Evolutionary conservation across 2,329 filamentous ascomycete species (phyloP), one percentile per base, ranked within the genome.

Genomic region (Xenoacremonium recifei): DNA sequence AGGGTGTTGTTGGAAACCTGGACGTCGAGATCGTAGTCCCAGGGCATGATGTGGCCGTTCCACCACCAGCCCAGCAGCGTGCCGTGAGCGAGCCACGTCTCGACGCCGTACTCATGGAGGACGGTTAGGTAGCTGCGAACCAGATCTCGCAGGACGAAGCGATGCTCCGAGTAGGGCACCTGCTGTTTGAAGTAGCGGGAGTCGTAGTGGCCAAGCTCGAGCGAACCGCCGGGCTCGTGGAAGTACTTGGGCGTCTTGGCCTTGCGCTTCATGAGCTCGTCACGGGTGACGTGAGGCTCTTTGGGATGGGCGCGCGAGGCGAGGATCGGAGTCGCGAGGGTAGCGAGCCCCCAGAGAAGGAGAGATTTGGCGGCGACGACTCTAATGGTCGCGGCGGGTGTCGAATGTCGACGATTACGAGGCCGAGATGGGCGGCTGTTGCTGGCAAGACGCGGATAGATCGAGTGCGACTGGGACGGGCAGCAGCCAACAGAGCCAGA

Each of bases 51-150:
- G 66, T 80, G 68, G 31, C 72, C 77, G 61, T 89, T 92, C 89
- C 89, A 95, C 86, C 87, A 93, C 89, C 89, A 95, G 11, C 88
- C 89, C 17, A 95, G 70, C 37, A 93, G 68, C 4, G 88, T 90
- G 36, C 89, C 89, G 63, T 95, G 89, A 29, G 89, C 88, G 45
- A 95, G 80, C 89, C 89, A 93, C 1, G 89, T 92, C 66, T 92
- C 87, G 48, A 89, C 67, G 6, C 80, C 78, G 40, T 84, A 72
- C 15, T 77, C 70, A 33, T 72, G 69, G 63, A 87, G 85, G 42
- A 79, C 82, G 34, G 74, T 72, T 33, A 93, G 75, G 66, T 93
- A 93, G 38, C 86, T 83, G 48, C 82, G 79, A 50, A 90, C 78
- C 51, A 93, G 80, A 61, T 87, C 76, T 37, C 75, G 75, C 42